Base-by-base conservation (phyloP, 2,329 filamentous ascomycete species). In the Volutella citrinella region DNA sequence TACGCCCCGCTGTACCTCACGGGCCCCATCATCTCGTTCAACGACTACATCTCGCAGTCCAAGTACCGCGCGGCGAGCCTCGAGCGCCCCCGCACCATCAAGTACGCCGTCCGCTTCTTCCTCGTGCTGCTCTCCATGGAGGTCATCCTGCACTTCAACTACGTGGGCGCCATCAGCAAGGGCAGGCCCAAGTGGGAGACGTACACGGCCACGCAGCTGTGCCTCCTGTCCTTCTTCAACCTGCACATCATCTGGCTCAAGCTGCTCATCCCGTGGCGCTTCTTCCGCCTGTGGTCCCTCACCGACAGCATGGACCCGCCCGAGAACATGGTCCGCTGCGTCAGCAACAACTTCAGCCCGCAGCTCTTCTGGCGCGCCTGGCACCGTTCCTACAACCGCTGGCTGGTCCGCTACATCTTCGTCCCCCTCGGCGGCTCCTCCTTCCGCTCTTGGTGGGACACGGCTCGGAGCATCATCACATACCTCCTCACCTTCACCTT, bases 191-290 rank as follows among this genome's bases (percentile, higher is more conserved):
- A 81, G 43, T 98, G 93, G 93, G 70, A 72, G 18, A 69, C 80
- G 16, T 97, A 96, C 66, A 86, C 88, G 0, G 82, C 93, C 0
- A 82, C 86, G 27, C 88, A 98, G 59, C 78, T 98, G 26, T 85
- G 80, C 55, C 81, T 98, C 68, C 76, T 98, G 10, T 93, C 88
- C 22, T 96, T 85, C 68, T 94, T 97, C 71, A 96, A 96, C 63
- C 80, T 98, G 10, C 87, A 95, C 65, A 80, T 96, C 57, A 94
- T 98, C 60, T 98, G 94, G 94, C 75, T 98, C 28, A 98, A 98
- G 61, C 80, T 98, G 2, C 80, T 98, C 5, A 79, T 98, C 7
- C 93, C 93, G 1, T 98, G 91, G 90, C 85, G 93, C n/a, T 84
- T 97, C 60, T 97, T 97, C 76, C 86, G 94, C 5, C 79, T 98